Base-by-base conservation (phyloP, 2,329 filamentous ascomycete genomes). In the Alternaria sp. region DNA sequence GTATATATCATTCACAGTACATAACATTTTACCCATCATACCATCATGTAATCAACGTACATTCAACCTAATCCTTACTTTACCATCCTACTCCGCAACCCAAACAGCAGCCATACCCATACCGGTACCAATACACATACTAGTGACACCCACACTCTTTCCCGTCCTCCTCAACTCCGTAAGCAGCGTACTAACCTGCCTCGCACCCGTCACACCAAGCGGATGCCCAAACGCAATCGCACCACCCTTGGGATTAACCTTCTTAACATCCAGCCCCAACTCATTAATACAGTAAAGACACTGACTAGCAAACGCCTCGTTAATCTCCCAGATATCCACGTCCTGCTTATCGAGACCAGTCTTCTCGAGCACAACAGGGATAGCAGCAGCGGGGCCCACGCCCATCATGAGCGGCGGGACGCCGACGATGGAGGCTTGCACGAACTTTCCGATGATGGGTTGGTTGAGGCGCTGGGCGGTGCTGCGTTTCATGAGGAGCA, bases 91-190 rank as follows among this genome's bases (percentile, higher is more conserved):
- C 85, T 97, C 94, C 4, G 93, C 92, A 70, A 97, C 94, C 94
- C 94, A 97, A 63, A 97, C 91, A 64, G 94, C 93, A 61, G 94
- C 94, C 93, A 97, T 97, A 56, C 95, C 95, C 96, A 98, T 98
- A 23, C 77, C 95, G 3, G 95, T 98, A 55, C 95, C 96, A 54
- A 98, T 84, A 79, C 96, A 99, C 96, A 98, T 98, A 81, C 91
- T 95, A 28, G 93, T 97, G 45, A 97, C 89, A 55, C 96, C 96
- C 65, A 98, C 84, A 87, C 92, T 92, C 86, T 96, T 87, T 62
- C 90, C 89, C 58, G 89, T 96, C 78, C 95, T 86, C 86, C 88
- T 91, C 73, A 98, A 84, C 87, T 98, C 95, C 71, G 94, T 96
- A 68, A 98, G 84, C 75, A 98, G 83, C 11, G 96, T 98, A 77